Conservation (phyloP, 106 monocot genomes). For the Dendrobium chrysotoxum region DNA sequence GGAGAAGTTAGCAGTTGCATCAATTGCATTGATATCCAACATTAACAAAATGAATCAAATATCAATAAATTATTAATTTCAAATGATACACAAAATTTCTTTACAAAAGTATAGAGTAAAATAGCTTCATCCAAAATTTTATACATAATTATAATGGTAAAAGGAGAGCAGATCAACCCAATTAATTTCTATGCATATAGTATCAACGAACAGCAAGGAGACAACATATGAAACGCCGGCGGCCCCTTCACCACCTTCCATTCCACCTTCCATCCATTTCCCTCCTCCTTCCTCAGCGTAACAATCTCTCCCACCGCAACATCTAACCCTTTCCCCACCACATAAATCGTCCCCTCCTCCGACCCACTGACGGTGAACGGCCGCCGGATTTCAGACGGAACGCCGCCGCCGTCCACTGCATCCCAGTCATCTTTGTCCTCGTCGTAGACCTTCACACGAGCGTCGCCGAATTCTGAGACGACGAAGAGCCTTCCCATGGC, state of each 20-base stretch:
- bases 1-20: too few relatives aligned
- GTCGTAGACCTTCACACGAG: conserved; percentile 8
- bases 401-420: neutral
- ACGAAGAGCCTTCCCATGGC: neutral
- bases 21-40: too few relatives aligned
- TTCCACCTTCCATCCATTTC: conserved; percentile 7
- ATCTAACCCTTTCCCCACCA: conserved; percentile 7
- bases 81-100: too few relatives aligned
- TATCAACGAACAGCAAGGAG: conserved; percentile 2
- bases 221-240: neutral
- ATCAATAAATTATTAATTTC: too few relatives aligned
- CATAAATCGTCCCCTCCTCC: conserved; percentile 12
- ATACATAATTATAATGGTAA: too few relatives aligned
- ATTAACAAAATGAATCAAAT: too few relatives aligned
- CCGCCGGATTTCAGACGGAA: neutral
- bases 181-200: conserved; percentile 10
- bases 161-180: too few relatives aligned
- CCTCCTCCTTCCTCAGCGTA: neutral
- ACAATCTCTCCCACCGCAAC: neutral
- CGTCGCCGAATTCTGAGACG: neutral
- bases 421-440: neutral
- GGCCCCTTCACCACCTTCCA: conserved; percentile 24
- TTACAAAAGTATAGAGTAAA: too few relatives aligned
- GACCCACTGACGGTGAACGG: neutral
- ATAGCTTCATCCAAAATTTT: too few relatives aligned